Evolutionary conservation across 768 basidiomycete genomes (phyloP).

Genomic region (Clitopilus passeckerianus): DNA sequence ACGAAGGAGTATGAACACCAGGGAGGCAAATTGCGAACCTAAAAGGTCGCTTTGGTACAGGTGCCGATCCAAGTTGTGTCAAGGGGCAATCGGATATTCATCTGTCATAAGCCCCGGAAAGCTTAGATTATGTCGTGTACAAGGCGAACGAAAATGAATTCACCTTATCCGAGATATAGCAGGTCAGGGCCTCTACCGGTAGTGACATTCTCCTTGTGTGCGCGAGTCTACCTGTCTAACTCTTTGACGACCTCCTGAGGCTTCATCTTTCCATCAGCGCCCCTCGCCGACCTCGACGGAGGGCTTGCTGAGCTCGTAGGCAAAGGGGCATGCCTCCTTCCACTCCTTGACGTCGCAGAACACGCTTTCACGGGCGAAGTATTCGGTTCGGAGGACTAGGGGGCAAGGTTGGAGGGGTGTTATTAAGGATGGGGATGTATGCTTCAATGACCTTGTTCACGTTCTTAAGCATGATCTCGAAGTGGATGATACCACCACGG

Average conservation of each 20-base stretch:
- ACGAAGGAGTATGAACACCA: no score
- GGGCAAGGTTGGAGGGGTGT: conserved; percentile 79
- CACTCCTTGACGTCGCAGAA: conserved; percentile 76
- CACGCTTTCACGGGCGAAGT: conserved; percentile 69
- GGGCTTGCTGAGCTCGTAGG: conserved; percentile 57
- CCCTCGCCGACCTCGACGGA: conserved; percentile 33
- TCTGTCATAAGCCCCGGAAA: no score
- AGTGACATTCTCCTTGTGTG: conserved; percentile 80
- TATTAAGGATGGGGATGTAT: conserved; percentile 89
- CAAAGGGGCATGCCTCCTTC: conserved; percentile 91
- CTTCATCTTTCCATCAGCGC: conserved; percentile 54
- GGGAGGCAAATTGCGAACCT: no score
- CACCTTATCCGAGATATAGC: no score
- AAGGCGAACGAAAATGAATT: no score
- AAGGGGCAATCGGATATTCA: no score
- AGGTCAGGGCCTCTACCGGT: no score
- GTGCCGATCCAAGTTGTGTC: no score
- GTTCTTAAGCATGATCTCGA: conserved; percentile 98
- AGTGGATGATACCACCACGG: conserved; percentile 96
- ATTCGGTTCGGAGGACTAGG: conserved; percentile 75
- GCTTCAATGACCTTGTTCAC: conserved; percentile 98
- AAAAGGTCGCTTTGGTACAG: no score
- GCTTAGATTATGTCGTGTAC: no score
- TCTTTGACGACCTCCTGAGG: conserved; percentile 97
- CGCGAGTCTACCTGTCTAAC: conserved; percentile 72